Conservation (phyloP, 805 yeast species). For the Suhomyces prunicola region DNA sequence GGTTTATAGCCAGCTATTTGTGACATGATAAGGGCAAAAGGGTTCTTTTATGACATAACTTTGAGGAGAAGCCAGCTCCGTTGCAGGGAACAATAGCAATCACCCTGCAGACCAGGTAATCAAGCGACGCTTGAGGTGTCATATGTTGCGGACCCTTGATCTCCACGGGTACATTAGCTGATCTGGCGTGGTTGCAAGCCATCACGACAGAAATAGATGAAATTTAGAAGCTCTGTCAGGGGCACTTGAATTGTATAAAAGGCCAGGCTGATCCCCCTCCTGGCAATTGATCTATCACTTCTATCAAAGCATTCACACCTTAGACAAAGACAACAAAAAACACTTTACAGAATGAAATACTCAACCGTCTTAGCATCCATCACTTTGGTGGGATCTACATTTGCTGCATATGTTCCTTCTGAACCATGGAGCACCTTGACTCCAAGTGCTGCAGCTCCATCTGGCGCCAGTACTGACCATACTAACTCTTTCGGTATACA, state of each 20-base stretch:
- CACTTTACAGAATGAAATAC: constrained; percentile 16
- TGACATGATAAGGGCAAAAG: not conserved
- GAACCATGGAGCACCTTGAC: constrained; percentile 31
- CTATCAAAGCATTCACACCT: not conserved
- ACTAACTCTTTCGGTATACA: constrained; percentile 64
- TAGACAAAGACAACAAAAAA: constrained; percentile 2
- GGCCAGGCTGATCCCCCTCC: not conserved
- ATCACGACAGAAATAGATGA: not conserved
- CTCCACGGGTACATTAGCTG: not conserved
- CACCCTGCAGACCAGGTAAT: not conserved
- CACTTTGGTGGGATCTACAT: constrained; percentile 45
- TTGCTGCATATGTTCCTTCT: constrained; percentile 46
- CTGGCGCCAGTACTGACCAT: constrained; percentile 48
- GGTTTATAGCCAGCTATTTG: not conserved
- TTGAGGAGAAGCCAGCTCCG: not conserved
- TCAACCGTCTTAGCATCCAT: constrained; percentile 21
- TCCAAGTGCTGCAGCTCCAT: constrained; percentile 25
- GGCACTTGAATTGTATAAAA: not conserved
- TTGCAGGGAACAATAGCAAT: not conserved
- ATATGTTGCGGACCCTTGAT: not conserved
- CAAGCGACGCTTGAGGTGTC: not conserved
- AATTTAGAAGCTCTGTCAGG: not conserved
- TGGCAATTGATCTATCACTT: not conserved
- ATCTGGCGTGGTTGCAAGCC: not conserved
- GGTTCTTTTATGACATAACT: not conserved